Conservation (phyloP, 2,329 filamentous ascomycete genomes). For the Myriosclerotinia scirpicola region DNA sequence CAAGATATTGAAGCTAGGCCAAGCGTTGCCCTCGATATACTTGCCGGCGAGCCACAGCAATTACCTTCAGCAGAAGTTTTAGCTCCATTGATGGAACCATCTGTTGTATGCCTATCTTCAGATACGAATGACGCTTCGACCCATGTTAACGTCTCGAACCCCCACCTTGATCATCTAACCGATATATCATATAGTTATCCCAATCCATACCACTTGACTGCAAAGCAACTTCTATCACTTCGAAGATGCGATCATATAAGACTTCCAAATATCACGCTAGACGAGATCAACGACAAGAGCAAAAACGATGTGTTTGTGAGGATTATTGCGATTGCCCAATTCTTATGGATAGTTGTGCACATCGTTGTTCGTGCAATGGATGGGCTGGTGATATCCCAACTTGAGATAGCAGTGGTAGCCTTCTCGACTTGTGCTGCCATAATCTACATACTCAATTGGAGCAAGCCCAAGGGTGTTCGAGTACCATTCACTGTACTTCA, state of each 20-base stretch:
- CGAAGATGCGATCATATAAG: slow-evolving; percentile 10
- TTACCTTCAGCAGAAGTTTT: neutral
- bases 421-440: slow-evolving; percentile 25
- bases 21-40: slow-evolving; percentile 4
- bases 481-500: slow-evolving; percentile 2
- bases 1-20: slow-evolving; percentile 11
- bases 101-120: neutral
- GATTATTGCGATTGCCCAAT: slow-evolving; percentile 23
- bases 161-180: neutral
- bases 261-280: slow-evolving; percentile 45
- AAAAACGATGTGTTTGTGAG: slow-evolving; percentile 37
- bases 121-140: neutral
- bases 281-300: slow-evolving; percentile 49
- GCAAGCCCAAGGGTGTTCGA: slow-evolving; percentile 15
- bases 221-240: slow-evolving; percentile 13
- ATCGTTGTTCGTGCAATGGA: neutral
- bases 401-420: slow-evolving; percentile 18
- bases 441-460: slow-evolving; percentile 24
- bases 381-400: neutral
- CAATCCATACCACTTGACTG: slow-evolving; percentile 15
- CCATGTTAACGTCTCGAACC: neutral
- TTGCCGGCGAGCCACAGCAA: neutral
- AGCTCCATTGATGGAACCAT: slow-evolving; percentile 2
- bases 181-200: neutral
- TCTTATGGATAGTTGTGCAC: slow-evolving; percentile 23